Conservation (phyloP, 1,284 basidiomycete species). For the Apiotrichum porosum region DNA sequence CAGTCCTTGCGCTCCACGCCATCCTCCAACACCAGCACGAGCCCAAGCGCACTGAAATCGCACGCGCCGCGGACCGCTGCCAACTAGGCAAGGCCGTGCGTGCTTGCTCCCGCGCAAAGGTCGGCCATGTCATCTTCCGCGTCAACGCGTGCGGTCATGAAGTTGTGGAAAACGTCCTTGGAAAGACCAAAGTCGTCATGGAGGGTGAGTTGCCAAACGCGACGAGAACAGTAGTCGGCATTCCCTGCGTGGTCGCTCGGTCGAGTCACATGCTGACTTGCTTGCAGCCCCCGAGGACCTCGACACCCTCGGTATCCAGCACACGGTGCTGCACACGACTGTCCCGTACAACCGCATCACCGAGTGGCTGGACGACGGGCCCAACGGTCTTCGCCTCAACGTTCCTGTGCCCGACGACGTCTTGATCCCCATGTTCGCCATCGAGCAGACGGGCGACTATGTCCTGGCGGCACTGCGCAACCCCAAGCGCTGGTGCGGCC, state of each 20-base stretch:
- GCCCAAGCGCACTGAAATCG: slow-evolving; percentile 16
- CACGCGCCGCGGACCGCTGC: slow-evolving; percentile 12
- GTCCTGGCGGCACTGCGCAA: slow-evolving; percentile 30
- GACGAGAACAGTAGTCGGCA: no score
- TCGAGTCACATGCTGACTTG: no score
- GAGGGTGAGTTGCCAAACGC: not conserved
- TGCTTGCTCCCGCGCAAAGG: slow-evolving; percentile 14
- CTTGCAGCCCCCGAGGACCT: slow-evolving; percentile 28
- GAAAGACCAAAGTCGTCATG: not conserved
- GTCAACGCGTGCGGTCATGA: slow-evolving; percentile 19
- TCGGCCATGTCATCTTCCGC: slow-evolving; percentile 17
- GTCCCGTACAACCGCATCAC: slow-evolving; percentile 13
- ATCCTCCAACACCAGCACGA: slow-evolving; percentile 19
- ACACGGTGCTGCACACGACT: slow-evolving; percentile 24
- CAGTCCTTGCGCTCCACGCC: slow-evolving; percentile 15
- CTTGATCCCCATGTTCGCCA: slow-evolving; percentile 24
- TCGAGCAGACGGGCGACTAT: slow-evolving; percentile 36
- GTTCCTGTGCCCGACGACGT: slow-evolving; percentile 31
- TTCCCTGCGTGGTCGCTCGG: no score
- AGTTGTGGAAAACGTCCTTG: slow-evolving; percentile 13
- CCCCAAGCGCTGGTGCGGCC: slow-evolving; percentile 30
- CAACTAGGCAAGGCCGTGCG: slow-evolving; percentile 15
- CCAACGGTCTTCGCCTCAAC: slow-evolving; percentile 14
- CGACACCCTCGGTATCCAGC: slow-evolving; percentile 18
- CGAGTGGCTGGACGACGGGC: slow-evolving; percentile 12